Percentiles rank a stretch among this genome's conserved stretches.
Conservation (phyloP, 768 basidiomycete genomes). For the Cystobasidiopsis lactophilus region DNA sequence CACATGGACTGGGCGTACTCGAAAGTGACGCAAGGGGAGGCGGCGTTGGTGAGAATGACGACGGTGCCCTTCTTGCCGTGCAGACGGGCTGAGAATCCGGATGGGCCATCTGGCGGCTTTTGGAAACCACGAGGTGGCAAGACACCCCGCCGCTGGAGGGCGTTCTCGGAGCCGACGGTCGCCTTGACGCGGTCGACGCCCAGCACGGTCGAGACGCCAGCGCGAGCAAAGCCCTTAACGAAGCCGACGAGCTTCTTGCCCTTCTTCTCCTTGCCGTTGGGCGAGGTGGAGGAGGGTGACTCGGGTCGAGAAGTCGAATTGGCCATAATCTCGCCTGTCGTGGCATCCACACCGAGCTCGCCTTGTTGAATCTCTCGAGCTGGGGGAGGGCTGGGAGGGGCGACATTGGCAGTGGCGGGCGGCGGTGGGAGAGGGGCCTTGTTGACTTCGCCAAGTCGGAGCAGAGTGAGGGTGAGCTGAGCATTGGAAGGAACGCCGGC, state of each 20-base stretch:
- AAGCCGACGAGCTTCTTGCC: conserved; percentile 11
- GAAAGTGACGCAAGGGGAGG: conserved; percentile 24
- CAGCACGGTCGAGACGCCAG: conserved; percentile 21
- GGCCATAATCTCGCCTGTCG: background rate
- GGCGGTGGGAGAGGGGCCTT: conserved; percentile 29
- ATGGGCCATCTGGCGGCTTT: conserved; percentile 21
- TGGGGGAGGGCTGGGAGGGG: background rate
- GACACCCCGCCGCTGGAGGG: conserved; percentile 23
- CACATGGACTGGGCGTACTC: conserved; percentile 1
- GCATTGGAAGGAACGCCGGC: conserved; percentile 30
- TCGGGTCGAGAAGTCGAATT: background rate
- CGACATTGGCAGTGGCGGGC: conserved; percentile 4
- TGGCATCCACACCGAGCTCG: background rate
- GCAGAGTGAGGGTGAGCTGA: conserved; percentile 29
- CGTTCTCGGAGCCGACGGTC: conserved; percentile 20
- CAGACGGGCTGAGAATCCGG: conserved; percentile 21
- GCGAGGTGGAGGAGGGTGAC: background rate
- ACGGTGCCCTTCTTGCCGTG: conserved; percentile 23
- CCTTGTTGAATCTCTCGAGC: background rate
- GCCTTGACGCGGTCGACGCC: conserved; percentile 25
- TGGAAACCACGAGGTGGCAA: conserved; percentile 8
- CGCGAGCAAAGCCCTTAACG: conserved; percentile 22
- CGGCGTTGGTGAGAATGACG: conserved; percentile 21
- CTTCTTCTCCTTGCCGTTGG: conserved; percentile 11
- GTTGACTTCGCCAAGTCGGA: conserved; percentile 28